Evolutionary conservation across 2,329 filamentous ascomycete genomes (phyloP), one percentile per base, ranked within the genome.

Genomic region (Diaporthe citrichinensis): DNA sequence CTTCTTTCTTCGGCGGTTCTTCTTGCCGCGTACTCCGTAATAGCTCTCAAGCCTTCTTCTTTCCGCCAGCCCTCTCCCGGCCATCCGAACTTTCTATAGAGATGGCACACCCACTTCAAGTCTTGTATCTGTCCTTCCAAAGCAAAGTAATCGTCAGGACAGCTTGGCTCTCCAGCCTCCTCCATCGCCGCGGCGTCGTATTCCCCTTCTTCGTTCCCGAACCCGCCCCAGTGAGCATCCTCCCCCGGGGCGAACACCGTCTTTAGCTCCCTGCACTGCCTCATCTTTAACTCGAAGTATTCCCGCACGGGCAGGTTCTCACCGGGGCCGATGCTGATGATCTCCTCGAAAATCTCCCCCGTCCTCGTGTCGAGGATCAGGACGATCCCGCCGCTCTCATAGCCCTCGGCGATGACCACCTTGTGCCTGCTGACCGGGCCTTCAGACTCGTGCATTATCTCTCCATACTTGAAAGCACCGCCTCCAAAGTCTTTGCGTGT

Each of bases 171-270:
- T 1, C 15, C 25, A 20, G 3, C 6, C 17, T 28, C 28, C 28
- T 67, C 61, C 41, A 49, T 25, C 6, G 17, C 28, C 44, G 20
- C 62, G 10, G 44, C 41, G 6, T 67, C 62, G 7, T 34, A n/a
- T 4, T 9, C 2, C 23, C 2, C 12, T n/a, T 31, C 17, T 4
- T 17, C 2, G 0, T 2, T 4, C 23, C 15, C 2, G 61, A 2
- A 23, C 1, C 15, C 17, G 2, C 15, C 41, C 41, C 8, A 7
- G 25, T 12, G 9, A 14, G 5, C 1, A 9, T 65, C 2, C 3
- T 23, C 28, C 4, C 25, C 61, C 2, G 41, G 25, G 4, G 25
- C 10, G 10, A 65, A 31, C 10, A 62, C 59, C 17, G 5, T 4
- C 28, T 28, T 20, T 10, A 65, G 61, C 17, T 23, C 41, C 25